Percentiles rank a stretch among this genome's conserved stretches.
These are phyloP conservation scores for Aureoboletus auriporus DNA, from an alignment of 768 basidiomycete species.

Conservation along the genomic window DNA sequence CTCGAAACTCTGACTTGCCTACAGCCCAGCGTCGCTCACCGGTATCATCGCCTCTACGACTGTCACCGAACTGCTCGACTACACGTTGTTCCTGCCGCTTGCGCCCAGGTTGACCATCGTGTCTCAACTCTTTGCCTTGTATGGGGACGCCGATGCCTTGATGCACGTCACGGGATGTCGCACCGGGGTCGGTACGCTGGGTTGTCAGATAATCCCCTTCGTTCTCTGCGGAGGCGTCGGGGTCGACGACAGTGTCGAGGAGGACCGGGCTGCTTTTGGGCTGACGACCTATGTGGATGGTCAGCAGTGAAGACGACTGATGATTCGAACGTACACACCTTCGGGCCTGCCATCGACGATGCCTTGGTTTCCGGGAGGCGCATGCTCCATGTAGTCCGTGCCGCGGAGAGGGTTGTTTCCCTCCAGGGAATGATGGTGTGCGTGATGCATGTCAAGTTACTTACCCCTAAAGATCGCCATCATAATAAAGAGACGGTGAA, in stretches of 20 bases:
- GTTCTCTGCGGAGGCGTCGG: conserved; percentile 24
- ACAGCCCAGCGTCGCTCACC: conserved; percentile 9
- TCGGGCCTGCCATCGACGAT: conserved; percentile 8
- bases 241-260: conserved; percentile 30
- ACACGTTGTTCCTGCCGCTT: conserved; percentile 21
- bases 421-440: conserved; percentile 17
- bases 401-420: conserved; percentile 14
- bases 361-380: no score
- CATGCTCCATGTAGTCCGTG: no score
- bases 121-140: conserved; percentile 32
- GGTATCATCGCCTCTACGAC: conserved; percentile 1
- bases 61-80: conserved; percentile 13
- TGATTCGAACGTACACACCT: conserved; percentile 1
- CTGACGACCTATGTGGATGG: conserved; percentile 10
- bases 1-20: background rate
- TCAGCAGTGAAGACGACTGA: no score
- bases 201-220: conserved; percentile 8
- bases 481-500: background rate
- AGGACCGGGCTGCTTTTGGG: conserved; percentile 15
- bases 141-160: conserved; percentile 27
- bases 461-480: no score
- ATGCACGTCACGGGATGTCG: conserved; percentile 33
- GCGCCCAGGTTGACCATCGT: conserved; percentile 30
- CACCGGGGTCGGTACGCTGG: conserved; percentile 27
- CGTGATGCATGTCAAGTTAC: conserved; percentile 7